Evolutionary conservation across 192 early-diverging fungal species (phyloP).

Genomic region (Thamnidium elegans): DNA sequence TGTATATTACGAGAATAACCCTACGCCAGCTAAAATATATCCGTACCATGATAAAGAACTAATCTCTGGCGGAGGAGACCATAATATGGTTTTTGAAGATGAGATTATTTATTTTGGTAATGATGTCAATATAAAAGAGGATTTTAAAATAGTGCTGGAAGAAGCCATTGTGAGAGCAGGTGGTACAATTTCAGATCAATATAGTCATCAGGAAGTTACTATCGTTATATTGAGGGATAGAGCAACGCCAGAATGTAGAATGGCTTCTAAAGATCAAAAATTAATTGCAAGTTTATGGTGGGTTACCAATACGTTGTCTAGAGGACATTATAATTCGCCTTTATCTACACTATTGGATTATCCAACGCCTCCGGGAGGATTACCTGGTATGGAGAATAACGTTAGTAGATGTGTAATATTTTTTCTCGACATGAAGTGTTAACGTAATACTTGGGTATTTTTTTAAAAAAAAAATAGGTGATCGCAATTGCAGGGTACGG

Average conservation of each 20-base stretch:
- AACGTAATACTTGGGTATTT: no score
- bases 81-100: background rate
- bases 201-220: background rate
- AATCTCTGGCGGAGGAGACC: background rate
- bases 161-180: slow-evolving; percentile 16
- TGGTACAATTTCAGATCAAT: background rate
- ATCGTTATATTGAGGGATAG: slow-evolving; percentile 19
- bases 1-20: background rate
- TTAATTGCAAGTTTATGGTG: slow-evolving; percentile 51
- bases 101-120: background rate
- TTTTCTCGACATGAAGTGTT: background rate
- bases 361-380: slow-evolving; percentile 44
- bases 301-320: slow-evolving; percentile 45
- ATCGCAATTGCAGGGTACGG: slow-evolving; percentile 73
- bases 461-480: slow-evolving; percentile 42
- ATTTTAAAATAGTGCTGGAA: background rate
- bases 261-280: slow-evolving; percentile 42
- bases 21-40: background rate
- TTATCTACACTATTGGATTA: slow-evolving; percentile 50
- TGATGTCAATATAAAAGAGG: background rate
- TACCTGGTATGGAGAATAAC: slow-evolving; percentile 47
- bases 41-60: background rate
- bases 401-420: slow-evolving; percentile 15
- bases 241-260: background rate
- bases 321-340: slow-evolving; percentile 40